Evolutionary conservation across 495 filamentous ascomycete species (phyloP).

Genomic region (Pyrenopolyporus hunteri): DNA sequence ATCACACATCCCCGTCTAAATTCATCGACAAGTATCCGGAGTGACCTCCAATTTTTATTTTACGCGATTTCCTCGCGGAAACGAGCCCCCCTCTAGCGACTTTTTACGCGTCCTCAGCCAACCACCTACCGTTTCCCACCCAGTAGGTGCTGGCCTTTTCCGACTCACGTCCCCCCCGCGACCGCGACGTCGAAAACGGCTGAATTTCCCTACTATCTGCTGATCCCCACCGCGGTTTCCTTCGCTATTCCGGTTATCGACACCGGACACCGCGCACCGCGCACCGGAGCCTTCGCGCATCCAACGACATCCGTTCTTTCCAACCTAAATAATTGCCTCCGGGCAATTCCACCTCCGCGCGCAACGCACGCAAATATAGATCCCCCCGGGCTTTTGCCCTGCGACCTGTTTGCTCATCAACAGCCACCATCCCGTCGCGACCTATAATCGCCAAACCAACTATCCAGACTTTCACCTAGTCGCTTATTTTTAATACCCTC

Average conservation of each 20-base stretch:
- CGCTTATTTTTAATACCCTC: conserved; percentile 27
- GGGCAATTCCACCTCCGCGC: conserved; percentile 44
- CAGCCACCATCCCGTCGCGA: conserved; percentile 23
- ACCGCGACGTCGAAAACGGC: conserved; percentile 36
- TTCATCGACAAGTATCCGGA: conserved; percentile 58
- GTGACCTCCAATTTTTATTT: conserved; percentile 48
- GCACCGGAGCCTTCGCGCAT: conserved; percentile 33
- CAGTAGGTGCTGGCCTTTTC: conserved; percentile 16
- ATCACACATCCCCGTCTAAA: conserved; percentile 58
- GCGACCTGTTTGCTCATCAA: conserved; percentile 37
- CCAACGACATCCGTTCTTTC: conserved; percentile 31
- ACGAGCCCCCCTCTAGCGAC: conserved; percentile 30
- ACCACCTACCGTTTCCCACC: conserved; percentile 28
- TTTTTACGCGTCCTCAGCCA: conserved; percentile 38
- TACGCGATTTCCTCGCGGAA: conserved; percentile 49
- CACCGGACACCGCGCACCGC: conserved; percentile 36
- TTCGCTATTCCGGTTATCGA: conserved; percentile 20
- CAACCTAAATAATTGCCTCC: conserved; percentile 34
- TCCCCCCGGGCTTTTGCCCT: conserved; percentile 34
- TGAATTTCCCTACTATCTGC: conserved; percentile 7
- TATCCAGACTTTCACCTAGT: conserved; percentile 31
- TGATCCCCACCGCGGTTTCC: conserved; percentile 36
- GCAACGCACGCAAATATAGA: conserved; percentile 33
- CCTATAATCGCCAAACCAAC: conserved; percentile 24
- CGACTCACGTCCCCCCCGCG: conserved; percentile 36